Base-by-base conservation (phyloP, 2,329 filamentous ascomycete genomes). In the Penicillium janthinellum region DNA sequence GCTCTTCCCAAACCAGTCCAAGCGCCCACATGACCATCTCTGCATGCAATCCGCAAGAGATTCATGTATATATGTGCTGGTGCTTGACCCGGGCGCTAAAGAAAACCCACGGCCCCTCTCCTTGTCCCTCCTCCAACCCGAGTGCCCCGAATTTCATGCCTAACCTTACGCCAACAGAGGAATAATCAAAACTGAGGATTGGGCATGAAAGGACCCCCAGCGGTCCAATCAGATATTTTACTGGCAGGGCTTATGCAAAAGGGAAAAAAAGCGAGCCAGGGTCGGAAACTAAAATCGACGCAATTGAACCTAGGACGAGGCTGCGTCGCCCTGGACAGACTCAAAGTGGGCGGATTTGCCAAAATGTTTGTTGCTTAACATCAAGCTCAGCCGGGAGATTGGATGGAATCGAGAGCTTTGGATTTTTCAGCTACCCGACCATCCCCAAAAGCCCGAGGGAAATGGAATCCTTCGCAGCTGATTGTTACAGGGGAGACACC, bases 41-140 rank as follows among this genome's bases (percentile, higher is more conserved):
- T 74, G 71, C 71, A 74, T 74, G 71, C 69, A 70, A 70, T 56
- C 62, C 66, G 67, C 70, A 71, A 64, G 70, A 73, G 69, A 71
- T 64, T 60, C 41, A 61, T 64, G 62, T 59, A 50, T 37, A 60
- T 65, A 22, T 64, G 59, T 58, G 64, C 60, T 66, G 66, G 64
- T 56, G 31, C 52, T 47, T 44, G 59, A 57, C 41, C 41, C 41
- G 48, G 58, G 61, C 61, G 61, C 63, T 64, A 65, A 64, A 52
- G 49, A 55, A 31, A n/a, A 20, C 55, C 50, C 38, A 28, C 50
- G 42, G 38, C 22, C 50, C 55, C 58, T 28, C 34, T 2, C 20
- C 47, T 17, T 15, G 8, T 12, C 1, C 20, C 34, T 52, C 34
- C 49, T 20, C 20, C 20, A 41, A 56, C 48, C 61, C 45, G 17